A percentile compares a stretch with the other conserved stretches of the same genome.
Conservation (phyloP, 345 rosid species). For the Fremontodendron californicum region DNA sequence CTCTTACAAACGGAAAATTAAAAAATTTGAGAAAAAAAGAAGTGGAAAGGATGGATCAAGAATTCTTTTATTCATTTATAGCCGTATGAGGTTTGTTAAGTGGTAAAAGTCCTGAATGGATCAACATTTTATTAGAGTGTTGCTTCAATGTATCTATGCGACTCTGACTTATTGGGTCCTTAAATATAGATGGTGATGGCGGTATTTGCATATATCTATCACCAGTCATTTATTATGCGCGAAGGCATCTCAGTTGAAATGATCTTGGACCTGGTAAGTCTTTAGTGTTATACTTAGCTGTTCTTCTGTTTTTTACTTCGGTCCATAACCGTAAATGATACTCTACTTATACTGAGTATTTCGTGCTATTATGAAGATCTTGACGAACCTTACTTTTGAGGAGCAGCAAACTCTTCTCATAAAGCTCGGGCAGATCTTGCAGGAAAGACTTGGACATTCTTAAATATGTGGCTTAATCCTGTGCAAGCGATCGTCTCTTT, state of each 20-base stretch:
- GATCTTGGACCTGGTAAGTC: conserved; percentile 68
- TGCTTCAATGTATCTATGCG: neutral
- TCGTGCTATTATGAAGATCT: conserved; percentile 38
- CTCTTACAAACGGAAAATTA: neutral
- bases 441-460: conserved; percentile 38
- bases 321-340: neutral
- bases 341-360: neutral
- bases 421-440: conserved; percentile 67
- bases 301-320: neutral
- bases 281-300: neutral
- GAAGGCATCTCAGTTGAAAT: conserved; percentile 63
- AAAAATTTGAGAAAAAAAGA: neutral
- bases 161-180: neutral
- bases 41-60: neutral
- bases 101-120: neutral
- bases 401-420: conserved; percentile 64
- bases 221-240: conserved; percentile 72
- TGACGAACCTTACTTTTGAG: conserved; percentile 63
- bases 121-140: neutral
- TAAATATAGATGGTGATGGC: conserved; percentile 91
- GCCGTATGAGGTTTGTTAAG: neutral
- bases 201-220: conserved; percentile 91
- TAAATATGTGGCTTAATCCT: conserved; percentile 10
- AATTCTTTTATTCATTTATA: neutral
- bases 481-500: neutral